These are phyloP conservation scores for Podila verticillata DNA, from an alignment of 192 early-diverging fungal species.

Conservation along the genomic window DNA sequence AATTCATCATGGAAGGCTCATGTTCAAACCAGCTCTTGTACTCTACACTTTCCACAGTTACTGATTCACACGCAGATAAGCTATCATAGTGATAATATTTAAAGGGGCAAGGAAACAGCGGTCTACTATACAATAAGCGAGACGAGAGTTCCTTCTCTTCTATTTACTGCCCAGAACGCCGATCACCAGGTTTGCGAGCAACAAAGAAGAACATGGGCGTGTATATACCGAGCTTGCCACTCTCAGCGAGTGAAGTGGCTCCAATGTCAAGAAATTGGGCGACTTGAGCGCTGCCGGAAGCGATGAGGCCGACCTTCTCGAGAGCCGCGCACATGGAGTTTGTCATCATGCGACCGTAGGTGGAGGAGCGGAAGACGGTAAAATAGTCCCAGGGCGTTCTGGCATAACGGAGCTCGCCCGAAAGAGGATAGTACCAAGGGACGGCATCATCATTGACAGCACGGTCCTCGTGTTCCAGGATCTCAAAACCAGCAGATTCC, in stretches of 20 bases:
- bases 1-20: no score
- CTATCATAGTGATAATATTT: no score
- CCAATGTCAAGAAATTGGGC: conserved; percentile 79
- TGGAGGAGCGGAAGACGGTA: conserved; percentile 53
- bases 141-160: neutral
- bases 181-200: conserved; percentile 65
- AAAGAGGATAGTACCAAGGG: conserved; percentile 75
- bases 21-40: no score
- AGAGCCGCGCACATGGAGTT: conserved; percentile 75
- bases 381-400: conserved; percentile 32
- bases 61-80: no score
- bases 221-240: conserved; percentile 84
- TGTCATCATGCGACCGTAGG: conserved; percentile 72
- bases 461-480: conserved; percentile 71
- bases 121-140: neutral
- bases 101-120: neutral
- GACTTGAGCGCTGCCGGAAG: conserved; percentile 81
- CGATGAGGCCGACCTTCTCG: conserved; percentile 79
- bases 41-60: no score
- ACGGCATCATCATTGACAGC: conserved; percentile 59
- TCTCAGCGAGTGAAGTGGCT: conserved; percentile 80
- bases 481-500: conserved; percentile 81
- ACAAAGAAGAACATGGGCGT: conserved; percentile 92
- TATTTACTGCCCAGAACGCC: conserved; percentile 8
- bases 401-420: conserved; percentile 54